Evolutionary conservation across 768 basidiomycete species (phyloP), one percentile per base, ranked within the genome.

Genomic region (Coprinopsis marcescibilis): DNA sequence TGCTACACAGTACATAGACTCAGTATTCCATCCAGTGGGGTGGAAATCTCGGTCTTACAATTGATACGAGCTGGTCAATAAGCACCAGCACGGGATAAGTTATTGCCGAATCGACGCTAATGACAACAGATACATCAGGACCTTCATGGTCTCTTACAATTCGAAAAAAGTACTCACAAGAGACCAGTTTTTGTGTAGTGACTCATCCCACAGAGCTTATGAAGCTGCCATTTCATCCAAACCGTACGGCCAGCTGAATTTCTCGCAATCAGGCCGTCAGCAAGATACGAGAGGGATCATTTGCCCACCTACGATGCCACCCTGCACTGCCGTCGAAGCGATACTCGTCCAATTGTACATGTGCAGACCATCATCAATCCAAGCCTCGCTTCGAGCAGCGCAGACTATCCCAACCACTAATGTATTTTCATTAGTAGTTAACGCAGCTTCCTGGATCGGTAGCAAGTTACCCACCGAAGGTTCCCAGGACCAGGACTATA

Each of bases 261-360:
- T 12, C 6, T 27, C 5, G 24, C 21, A 30, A 40, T n/a, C 4
- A 40, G 17, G 39, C 13, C 8, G 13, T 25, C 6, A 10, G 17
- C 10, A 10, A 13, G 25, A 21, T 20, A 17, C 21, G 10, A 15
- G 8, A 17, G 12, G n/a, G 19, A 26, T 20, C 25, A 17, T 11
- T 7, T 17, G 17, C 39, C 15, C 19, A 43, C 41, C 30, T 4
- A 43, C 17, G 26, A 43, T 30, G 3, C 8, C 41, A 19, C 26
- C 12, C n/a, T 7, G 24, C 5, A 43, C 12, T 11, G 4, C 41
- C 24, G 41, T 43, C n/a, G 41, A 26, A 10, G 41, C 27, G 4
- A 43, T 27, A 17, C 12, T 27, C 4, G 41, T 43, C 41, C 41
- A 43, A 17, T 27, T 27, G 41, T 43, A 43, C 19, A 24, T 17